Conservation (phyloP, 768 basidiomycete species). For the Agaricus subrufescens region DNA sequence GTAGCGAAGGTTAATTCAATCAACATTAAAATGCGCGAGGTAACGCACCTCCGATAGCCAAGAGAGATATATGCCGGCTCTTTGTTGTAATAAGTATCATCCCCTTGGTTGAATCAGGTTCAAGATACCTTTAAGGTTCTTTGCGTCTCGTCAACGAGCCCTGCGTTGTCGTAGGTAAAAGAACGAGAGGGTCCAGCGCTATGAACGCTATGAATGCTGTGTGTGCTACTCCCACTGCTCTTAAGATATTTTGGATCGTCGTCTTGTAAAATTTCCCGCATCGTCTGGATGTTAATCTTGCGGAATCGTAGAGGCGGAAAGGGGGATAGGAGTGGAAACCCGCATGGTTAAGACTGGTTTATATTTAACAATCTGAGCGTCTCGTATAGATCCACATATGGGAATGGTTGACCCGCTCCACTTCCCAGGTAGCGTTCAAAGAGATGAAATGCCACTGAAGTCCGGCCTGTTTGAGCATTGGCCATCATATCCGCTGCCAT, state of each 20-base stretch:
- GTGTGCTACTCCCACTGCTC: neutral
- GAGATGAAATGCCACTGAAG: neutral
- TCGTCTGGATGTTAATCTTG: no score
- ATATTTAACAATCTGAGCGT: no score
- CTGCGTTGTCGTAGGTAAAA: neutral
- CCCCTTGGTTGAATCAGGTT: no score
- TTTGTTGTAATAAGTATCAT: conserved; percentile 11
- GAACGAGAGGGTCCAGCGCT: neutral
- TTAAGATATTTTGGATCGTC: neutral
- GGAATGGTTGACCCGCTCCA: no score
- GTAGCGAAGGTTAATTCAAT: neutral
- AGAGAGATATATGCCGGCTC: conserved; percentile 48
- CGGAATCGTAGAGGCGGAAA: no score
- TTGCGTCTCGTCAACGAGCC: neutral
- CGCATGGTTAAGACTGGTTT: no score
- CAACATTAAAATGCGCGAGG: neutral
- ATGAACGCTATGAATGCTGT: neutral
- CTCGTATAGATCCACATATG: no score
- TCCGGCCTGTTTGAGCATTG: neutral
- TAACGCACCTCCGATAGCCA: conserved; percentile 42
- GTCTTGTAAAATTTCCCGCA: neutral
- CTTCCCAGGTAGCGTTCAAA: no score
- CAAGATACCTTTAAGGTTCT: neutral
- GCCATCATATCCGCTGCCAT: neutral
- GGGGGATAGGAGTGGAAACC: no score